phyloP scores from a whole-genome alignment of 1,284 basidiomycete species.

The Sporisorium sorghi region DNA sequence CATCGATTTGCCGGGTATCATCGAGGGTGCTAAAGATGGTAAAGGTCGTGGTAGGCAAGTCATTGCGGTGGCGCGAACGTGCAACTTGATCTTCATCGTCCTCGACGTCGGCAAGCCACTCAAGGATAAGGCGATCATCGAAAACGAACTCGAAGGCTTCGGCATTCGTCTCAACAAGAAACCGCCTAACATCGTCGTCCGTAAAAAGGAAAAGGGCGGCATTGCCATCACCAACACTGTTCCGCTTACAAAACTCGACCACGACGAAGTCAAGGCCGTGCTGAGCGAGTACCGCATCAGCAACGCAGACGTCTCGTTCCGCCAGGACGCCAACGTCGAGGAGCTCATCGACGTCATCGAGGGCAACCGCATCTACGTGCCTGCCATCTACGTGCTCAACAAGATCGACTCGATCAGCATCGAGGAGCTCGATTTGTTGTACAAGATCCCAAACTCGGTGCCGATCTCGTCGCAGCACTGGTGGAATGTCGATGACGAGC shows the following conservation, averaged over 20 bases:
- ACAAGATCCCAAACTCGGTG: conserved; percentile 89
- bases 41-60: conserved; percentile 97
- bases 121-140: conserved; percentile 89
- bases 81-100: conserved; percentile 98
- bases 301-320: conserved; percentile 93
- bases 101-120: conserved; percentile 97
- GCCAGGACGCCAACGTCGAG: conserved; percentile 91
- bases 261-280: conserved; percentile 96
- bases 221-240: conserved; percentile 72
- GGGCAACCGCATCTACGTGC: conserved; percentile 79
- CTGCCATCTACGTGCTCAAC: conserved; percentile 67
- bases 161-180: conserved; percentile 96
- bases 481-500: conserved; percentile 97
- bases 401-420: conserved; percentile 93
- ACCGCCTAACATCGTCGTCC: conserved; percentile 82
- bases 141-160: conserved; percentile 93
- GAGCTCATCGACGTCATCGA: conserved; percentile 82
- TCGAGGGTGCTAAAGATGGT: conserved; percentile 98
- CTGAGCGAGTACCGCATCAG: conserved; percentile 88
- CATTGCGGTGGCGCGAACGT: conserved; percentile 92
- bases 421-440: conserved; percentile 95
- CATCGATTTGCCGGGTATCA: conserved; percentile 84
- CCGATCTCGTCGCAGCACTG: conserved; percentile 92
- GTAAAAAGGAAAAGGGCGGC: conserved; percentile 94
- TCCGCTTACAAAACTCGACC: conserved; percentile 94